These are phyloP conservation scores for Curvularia lunata DNA, from an alignment of 2,329 filamentous ascomycete genomes.

Conservation along the genomic window DNA sequence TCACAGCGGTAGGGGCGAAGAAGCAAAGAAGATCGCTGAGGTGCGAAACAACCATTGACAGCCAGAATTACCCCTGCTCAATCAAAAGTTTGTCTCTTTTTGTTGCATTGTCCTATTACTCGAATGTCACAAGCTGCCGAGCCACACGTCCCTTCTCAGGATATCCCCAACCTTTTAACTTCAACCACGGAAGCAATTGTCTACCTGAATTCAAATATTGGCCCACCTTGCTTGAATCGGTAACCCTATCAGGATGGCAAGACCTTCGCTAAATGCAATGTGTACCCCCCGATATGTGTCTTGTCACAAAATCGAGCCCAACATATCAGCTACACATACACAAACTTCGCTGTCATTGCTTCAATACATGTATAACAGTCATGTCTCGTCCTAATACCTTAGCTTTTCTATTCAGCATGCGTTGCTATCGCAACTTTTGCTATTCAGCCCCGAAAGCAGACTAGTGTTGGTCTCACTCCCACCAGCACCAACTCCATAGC, in stretches of 20 bases:
- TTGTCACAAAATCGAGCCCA: neutral
- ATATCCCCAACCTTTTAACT: neutral
- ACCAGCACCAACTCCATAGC: slow-evolving; percentile 13
- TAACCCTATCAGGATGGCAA: neutral
- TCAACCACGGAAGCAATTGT: neutral
- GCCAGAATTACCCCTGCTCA: neutral
- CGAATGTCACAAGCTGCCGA: neutral
- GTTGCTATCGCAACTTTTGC: slow-evolving; percentile 20
- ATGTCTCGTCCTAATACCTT: slow-evolving; percentile 21
- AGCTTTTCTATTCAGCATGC: slow-evolving; percentile 32
- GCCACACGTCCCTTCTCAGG: neutral
- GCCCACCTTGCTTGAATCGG: neutral
- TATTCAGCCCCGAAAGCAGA: slow-evolving; percentile 46
- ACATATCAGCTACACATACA: neutral
- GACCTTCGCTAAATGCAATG: slow-evolving; percentile 6
- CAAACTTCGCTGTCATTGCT: neutral
- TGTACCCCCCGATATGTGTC: slow-evolving; percentile 9
- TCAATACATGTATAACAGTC: slow-evolving; percentile 9
- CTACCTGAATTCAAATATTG: neutral
- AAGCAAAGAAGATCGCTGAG: neutral
- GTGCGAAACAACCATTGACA: neutral
- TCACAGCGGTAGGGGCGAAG: neutral
- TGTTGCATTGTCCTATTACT: neutral
- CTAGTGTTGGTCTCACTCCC: slow-evolving; percentile 23
- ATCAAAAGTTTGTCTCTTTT: neutral